Percentiles rank a stretch among this genome's conserved stretches.
Conservation (phyloP, 2,329 filamentous ascomycete species). For the Pestalotiopsis sp. region DNA sequence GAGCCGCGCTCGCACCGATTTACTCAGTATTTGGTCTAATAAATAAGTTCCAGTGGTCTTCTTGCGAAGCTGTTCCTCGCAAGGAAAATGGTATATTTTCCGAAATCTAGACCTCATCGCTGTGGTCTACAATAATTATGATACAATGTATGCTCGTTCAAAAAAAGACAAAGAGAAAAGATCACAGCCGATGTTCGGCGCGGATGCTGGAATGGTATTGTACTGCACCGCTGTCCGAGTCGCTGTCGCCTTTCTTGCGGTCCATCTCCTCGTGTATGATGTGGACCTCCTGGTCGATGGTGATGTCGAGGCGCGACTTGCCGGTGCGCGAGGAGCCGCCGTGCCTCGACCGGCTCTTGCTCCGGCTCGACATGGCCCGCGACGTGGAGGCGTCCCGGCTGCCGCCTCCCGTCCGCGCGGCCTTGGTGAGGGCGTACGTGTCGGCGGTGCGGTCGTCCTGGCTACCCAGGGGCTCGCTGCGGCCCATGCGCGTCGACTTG, state of each 20-base stretch:
- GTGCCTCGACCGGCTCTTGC: neutral
- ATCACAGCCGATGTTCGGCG: neutral
- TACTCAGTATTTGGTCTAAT: too few species aligned
- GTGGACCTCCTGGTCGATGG: neutral
- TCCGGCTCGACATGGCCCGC: neutral
- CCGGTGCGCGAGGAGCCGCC: neutral
- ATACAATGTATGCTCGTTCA: neutral
- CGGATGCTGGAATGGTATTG: neutral
- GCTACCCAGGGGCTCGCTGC: conserved; percentile 1
- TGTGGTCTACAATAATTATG: neutral
- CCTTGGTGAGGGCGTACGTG: neutral
- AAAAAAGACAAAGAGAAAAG: neutral
- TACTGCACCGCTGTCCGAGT: neutral
- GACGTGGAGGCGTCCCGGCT: neutral
- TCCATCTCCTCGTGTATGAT: neutral
- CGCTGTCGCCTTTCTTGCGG: neutral
- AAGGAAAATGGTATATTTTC: too few species aligned
- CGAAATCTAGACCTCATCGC: too few species aligned
- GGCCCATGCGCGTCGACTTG: conserved; percentile 9
- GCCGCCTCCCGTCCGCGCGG: neutral
- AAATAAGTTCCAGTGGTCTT: too few species aligned
- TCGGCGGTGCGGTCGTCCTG: neutral
- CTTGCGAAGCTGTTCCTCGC: too few species aligned
- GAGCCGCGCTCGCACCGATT: too few species aligned
- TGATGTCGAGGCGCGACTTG: neutral